Evolutionary conservation across 1,139 yeast genomes (phyloP).

Genomic region (Geotrichum histeridarum): DNA sequence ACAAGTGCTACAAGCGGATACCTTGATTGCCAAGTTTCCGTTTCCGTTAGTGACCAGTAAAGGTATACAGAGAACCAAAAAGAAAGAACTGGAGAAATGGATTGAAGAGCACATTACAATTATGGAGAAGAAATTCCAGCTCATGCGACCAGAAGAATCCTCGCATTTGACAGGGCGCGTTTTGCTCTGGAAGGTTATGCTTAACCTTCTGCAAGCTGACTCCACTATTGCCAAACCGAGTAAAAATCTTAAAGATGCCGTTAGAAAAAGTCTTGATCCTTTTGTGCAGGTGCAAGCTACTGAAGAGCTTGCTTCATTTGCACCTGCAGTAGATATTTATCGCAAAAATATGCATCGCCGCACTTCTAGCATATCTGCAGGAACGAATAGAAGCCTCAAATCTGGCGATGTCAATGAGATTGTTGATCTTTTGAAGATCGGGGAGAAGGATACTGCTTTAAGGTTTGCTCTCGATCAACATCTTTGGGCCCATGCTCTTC

Average conservation of each 20-base stretch:
- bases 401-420: conserved; percentile 30
- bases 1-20: conserved; percentile 33
- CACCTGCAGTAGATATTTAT: conserved; percentile 20
- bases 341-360: conserved; percentile 13
- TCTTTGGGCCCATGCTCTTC: conserved; percentile 74
- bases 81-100: conserved; percentile 66
- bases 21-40: conserved; percentile 45
- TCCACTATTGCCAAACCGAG: conserved; percentile 20
- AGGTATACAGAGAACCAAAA: conserved; percentile 46
- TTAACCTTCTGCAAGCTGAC: conserved; percentile 29
- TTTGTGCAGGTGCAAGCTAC: conserved; percentile 19
- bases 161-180: conserved; percentile 25
- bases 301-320: conserved; percentile 19
- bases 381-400: conserved; percentile 30
- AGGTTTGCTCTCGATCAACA: conserved; percentile 55
- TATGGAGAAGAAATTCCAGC: conserved; percentile 16
- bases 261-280: conserved; percentile 18
- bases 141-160: conserved; percentile 19
- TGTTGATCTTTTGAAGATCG: conserved; percentile 48
- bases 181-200: conserved; percentile 34
- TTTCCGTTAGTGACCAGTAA: conserved; percentile 51
- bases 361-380: conserved; percentile 27
- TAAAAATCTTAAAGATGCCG: conserved; percentile 8
- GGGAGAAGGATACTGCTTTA: conserved; percentile 64
- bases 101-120: conserved; percentile 27